A percentile compares a stretch with the other conserved stretches of the same genome.
Conservation (phyloP, 192 early-diverging fungal genomes). For the Backusella australiensis region DNA sequence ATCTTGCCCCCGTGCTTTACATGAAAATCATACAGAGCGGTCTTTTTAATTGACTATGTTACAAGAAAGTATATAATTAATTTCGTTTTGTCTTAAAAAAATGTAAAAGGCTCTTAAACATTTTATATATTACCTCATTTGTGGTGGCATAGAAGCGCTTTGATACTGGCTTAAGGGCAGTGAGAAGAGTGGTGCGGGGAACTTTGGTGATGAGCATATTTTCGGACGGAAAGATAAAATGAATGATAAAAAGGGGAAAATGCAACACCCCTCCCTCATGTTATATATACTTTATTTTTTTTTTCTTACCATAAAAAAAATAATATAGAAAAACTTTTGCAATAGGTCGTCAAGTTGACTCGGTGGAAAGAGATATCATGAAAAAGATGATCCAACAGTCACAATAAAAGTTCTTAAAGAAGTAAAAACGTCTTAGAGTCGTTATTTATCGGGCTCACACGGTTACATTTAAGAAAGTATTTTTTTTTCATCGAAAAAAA, state of each 20-base stretch:
- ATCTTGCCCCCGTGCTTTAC: slow-evolving; percentile 91
- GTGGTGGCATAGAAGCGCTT: slow-evolving; percentile 14
- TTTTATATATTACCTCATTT: slow-evolving; percentile 15
- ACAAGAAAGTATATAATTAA: not conserved
- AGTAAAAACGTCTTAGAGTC: not conserved
- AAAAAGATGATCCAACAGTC: not conserved
- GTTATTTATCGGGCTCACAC: not conserved
- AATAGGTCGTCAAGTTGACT: slow-evolving; percentile 35
- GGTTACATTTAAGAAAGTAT: not conserved
- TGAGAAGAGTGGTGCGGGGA: not conserved
- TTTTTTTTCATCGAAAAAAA: not conserved
- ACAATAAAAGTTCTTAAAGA: slow-evolving; percentile 8
- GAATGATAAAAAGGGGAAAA: not conserved
- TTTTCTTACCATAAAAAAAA: slow-evolving; percentile 18
- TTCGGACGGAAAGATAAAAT: not conserved
- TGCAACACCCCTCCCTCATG: not conserved
- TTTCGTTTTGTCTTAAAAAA: not conserved
- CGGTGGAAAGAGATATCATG: slow-evolving; percentile 35
- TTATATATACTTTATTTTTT: slow-evolving; percentile 12
- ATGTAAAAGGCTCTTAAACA: not conserved
- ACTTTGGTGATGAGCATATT: slow-evolving; percentile 3
- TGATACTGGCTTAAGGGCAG: not conserved
- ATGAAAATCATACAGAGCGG: slow-evolving; percentile 92
- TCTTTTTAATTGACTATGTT: slow-evolving; percentile 56
- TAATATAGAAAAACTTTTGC: slow-evolving; percentile 28